Percentiles rank a stretch among this genome's conserved stretches.
Conservation (phyloP, 805 yeast genomes). For the Brettanomyces bruxellensis region DNA sequence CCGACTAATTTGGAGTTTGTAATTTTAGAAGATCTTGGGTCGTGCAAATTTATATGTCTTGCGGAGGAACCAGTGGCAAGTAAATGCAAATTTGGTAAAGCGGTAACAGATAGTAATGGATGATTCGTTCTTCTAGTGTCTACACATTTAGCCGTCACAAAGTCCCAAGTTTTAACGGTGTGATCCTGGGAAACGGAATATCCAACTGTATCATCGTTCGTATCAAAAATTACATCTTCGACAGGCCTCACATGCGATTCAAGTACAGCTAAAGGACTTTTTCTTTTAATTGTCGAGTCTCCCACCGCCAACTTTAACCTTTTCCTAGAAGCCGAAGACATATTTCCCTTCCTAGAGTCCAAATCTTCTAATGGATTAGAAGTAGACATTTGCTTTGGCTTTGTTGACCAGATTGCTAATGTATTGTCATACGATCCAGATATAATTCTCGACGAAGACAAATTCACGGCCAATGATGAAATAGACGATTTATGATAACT, state of each 20-base stretch:
- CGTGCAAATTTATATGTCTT: constrained; percentile 91
- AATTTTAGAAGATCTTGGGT: constrained; percentile 70
- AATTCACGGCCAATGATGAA: constrained; percentile 59
- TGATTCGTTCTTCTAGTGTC: constrained; percentile 84
- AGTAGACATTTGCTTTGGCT: constrained; percentile 69
- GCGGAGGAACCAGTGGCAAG: constrained; percentile 95
- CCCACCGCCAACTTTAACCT: constrained; percentile 75
- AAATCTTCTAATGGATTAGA: constrained; percentile 34
- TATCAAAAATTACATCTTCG: constrained; percentile 71
- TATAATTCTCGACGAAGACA: constrained; percentile 49
- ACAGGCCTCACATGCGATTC: constrained; percentile 85
- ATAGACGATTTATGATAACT: constrained; percentile 89
- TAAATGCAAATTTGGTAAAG: constrained; percentile 57
- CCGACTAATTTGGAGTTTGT: constrained; percentile 72
- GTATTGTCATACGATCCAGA: constrained; percentile 80
- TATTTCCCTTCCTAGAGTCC: constrained; percentile 27
- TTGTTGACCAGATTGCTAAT: constrained; percentile 84
- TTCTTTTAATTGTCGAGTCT: constrained; percentile 67
- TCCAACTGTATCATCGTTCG: constrained; percentile 67
- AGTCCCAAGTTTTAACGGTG: constrained; percentile 92
- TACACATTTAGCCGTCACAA: constrained; percentile 74
- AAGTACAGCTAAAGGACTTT: constrained; percentile 71
- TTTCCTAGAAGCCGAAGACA: constrained; percentile 77
- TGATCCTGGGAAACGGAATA: constrained; percentile 96
- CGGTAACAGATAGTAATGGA: constrained; percentile 68